Evolutionary conservation across 257 asterid species (phyloP), one percentile per base, ranked within the genome.

Genomic region (Oldenlandia corymbosa): DNA sequence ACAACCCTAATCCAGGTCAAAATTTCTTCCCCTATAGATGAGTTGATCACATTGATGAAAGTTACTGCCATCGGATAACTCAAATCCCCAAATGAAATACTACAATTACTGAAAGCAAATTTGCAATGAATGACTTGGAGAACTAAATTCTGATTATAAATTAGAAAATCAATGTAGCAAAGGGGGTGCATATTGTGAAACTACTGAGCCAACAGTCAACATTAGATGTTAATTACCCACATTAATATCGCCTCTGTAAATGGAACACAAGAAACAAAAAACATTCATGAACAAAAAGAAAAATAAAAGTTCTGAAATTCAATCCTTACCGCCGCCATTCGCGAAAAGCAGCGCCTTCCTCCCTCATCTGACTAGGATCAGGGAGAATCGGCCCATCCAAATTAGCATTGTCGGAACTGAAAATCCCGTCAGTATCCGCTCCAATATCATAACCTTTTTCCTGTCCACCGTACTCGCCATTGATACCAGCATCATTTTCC

Each of bases 301-400:
- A 14, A 5, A 1, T 2, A 3, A 26, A 58, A 72, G 2, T n/a
- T n/a, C n/a, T n/a, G n/a, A n/a, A n/a, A n/a, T 27, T 34, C 7
- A 36, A 11, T 12, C 18, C 84, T 77, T 66, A 89, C 99, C 97
- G 95, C 16, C 97, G 95, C 99, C 99, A 92, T 73, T 92, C 97
- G 53, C 96, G 99, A 60, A 92, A 92, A 4, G 96, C 97, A 11
- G 81, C 65, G 58, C 91, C 94, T 76, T 92, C 90, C 75, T 92
- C 97, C 1, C 83, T 84, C 96, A 92, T 92, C 85, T 89, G 76
- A 60, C 57, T 66, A 8, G 96, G 97, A 12, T 89, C 95, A 20
- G 97, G 99, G 42, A 89, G 95, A 66, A 89, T 59, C 21, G 97
- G 97, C 2, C 95, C 94, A 36, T 75, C 90, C 13, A 64, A 30